Evolutionary conservation across 495 filamentous ascomycete species (phyloP), one percentile per base, ranked within the genome.

Genomic region (Penicillium waksmanii): DNA sequence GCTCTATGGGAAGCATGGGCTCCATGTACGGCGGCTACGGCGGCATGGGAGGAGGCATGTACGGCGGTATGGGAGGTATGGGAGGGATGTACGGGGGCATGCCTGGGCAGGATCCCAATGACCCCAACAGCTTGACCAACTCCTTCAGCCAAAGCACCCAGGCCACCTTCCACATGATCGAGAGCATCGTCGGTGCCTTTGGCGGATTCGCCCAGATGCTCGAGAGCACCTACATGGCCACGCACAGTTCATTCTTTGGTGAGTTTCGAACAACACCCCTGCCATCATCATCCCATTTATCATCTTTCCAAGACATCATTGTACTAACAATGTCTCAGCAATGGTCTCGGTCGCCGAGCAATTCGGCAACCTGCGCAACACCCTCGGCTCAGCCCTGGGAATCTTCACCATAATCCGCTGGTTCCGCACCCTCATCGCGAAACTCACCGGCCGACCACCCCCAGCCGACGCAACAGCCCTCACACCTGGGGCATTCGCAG

Each of bases 171-270:
- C 95, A 98, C 82, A 90, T 98, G 81, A 92, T 99, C 42, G 96
- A 99, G 78, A 95, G 92, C 61, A 90, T 99, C 44, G 95, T 98
- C n/a, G 89, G 91, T n/a, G 93, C 96, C 15, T 97, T 80, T 62
- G 91, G 94, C 31, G 96, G 96, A 2, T 97, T 99, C 70, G 93
- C 96, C 17, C 96, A 99, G 81, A 98, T 99, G 96, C 83, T 99
- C 11, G 95, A 99, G 77, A 97, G 94, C 74, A 98, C 96, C 11
- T 99, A 96, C 66, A 98, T 99, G 96, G 95, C 96, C n/a, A 99
- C 96, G 3, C 96, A 98, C 78, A 96, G 91, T 51, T 94, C 89
- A 51, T 99, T 99, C 77, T 98, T 98, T 71, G 95, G 94, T 98
- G 85, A 71, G 89, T 81, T 27, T 21, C 18, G 5, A 40, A n/a